Percentiles rank a stretch among this genome's conserved stretches.
Conservation (phyloP, 306 rosid genomes). For the Abrus precatorius region DNA sequence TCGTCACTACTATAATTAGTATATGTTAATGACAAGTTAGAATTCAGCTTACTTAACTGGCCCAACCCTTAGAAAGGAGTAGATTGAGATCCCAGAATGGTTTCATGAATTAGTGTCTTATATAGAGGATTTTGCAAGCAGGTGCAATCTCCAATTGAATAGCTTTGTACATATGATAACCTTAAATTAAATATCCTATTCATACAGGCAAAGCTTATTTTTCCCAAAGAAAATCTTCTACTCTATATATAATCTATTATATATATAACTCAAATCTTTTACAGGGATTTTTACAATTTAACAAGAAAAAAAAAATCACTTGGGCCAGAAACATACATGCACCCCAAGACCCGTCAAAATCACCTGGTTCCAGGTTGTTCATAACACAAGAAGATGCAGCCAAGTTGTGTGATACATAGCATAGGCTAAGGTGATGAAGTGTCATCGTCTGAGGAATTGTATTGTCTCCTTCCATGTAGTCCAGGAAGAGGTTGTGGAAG, state of each 20-base stretch:
- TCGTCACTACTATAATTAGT: background rate
- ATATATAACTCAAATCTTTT: slow-evolving; percentile 65
- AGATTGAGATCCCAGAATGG: background rate
- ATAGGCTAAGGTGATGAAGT: slow-evolving; percentile 63
- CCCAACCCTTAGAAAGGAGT: background rate
- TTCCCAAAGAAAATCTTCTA: slow-evolving; percentile 56
- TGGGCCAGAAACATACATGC: slow-evolving; percentile 42
- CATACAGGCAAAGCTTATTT: slow-evolving; percentile 46
- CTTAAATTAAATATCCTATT: slow-evolving; percentile 44
- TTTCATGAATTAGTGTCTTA: slow-evolving; percentile 9
- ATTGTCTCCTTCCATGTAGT: slow-evolving; percentile 52
- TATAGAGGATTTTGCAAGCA: slow-evolving; percentile 11
- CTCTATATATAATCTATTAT: slow-evolving; percentile 70
- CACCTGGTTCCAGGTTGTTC: slow-evolving; percentile 61
- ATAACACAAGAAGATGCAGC: slow-evolving; percentile 51
- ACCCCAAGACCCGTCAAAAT: slow-evolving; percentile 53
- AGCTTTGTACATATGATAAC: slow-evolving; percentile 48
- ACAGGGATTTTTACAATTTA: slow-evolving; percentile 73
- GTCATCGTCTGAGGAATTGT: slow-evolving; percentile 70
- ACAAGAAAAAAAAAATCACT: slow-evolving; percentile 42
- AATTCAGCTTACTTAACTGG: background rate
- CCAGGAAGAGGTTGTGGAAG: slow-evolving; percentile 78
- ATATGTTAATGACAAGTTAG: background rate
- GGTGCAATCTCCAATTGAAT: slow-evolving; percentile 34
- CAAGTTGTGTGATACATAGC: slow-evolving; percentile 43